These are phyloP conservation scores for Chlorella vulgaris DNA, from an alignment of 139 green algal genomes.

Conservation along the genomic window DNA sequence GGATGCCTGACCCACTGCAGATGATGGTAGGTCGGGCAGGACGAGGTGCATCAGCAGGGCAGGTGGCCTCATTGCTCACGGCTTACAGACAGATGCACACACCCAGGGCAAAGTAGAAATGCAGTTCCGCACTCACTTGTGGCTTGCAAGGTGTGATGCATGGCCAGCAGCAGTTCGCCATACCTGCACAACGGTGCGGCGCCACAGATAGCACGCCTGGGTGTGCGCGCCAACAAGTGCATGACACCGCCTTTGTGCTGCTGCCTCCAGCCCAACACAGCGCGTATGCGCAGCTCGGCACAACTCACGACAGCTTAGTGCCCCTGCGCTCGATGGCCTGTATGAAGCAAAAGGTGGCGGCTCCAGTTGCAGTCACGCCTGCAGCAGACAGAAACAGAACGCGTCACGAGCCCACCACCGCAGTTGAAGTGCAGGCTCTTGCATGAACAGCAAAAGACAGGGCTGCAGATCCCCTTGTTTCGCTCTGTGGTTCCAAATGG, in stretches of 20 bases:
- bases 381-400: neutral
- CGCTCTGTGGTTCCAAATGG: too few relatives aligned
- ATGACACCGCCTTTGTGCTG: too few relatives aligned
- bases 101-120: neutral
- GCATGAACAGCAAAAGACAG: too few relatives aligned
- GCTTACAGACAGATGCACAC: neutral
- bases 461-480: too few relatives aligned
- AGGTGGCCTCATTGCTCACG: too few relatives aligned
- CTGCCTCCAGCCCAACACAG: too few relatives aligned
- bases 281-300: too few relatives aligned
- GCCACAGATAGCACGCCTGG: neutral
- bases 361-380: conserved; percentile 71
- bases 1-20: neutral
- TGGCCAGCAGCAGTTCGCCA: conserved; percentile 45
- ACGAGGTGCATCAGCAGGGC: neutral
- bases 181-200: too few relatives aligned
- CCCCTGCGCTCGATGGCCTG: conserved; percentile 57
- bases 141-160: conserved; percentile 40
- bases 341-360: conserved; percentile 85
- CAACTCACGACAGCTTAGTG: conserved; percentile 28
- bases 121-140: conserved; percentile 5
- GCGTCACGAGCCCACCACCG: too few relatives aligned
- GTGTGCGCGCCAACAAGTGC: neutral
- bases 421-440: too few relatives aligned
- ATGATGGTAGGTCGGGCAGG: too few relatives aligned